These are phyloP conservation scores for Metschnikowia borealis DNA, from an alignment of 805 yeast species.

Conservation along the genomic window DNA sequence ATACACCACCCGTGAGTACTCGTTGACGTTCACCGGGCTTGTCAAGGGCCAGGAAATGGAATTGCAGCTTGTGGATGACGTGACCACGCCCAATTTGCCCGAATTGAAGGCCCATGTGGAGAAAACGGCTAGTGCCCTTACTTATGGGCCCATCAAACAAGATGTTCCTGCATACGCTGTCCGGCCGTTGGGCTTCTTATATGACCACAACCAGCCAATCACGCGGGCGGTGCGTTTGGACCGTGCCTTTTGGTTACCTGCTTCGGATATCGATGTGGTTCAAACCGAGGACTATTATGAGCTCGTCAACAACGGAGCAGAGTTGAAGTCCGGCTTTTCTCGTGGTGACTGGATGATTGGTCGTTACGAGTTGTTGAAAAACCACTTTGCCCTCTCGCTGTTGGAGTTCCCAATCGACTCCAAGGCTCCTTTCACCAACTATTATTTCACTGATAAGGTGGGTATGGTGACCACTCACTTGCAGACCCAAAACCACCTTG, in stretches of 20 bases:
- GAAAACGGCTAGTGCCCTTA: constrained; percentile 36
- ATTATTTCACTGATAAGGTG: constrained; percentile 82
- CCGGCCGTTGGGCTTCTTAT: constrained; percentile 53
- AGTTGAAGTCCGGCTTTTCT: constrained; percentile 65
- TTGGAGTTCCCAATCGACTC: constrained; percentile 51
- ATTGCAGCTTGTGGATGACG: constrained; percentile 20
- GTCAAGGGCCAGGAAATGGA: constrained; percentile 45
- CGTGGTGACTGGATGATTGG: constrained; percentile 73
- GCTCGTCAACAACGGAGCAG: constrained; percentile 70
- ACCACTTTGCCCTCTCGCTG: constrained; percentile 57
- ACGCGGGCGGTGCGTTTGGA: constrained; percentile 54
- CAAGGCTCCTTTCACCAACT: constrained; percentile 39
- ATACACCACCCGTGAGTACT: constrained; percentile 52
- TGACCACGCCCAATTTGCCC: constrained; percentile 22
- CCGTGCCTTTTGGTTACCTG: constrained; percentile 87
- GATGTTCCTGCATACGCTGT: constrained; percentile 44
- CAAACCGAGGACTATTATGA: constrained; percentile 84
- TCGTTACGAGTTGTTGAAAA: constrained; percentile 42
- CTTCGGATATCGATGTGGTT: constrained; percentile 63
- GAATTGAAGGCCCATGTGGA: constrained; percentile 34
- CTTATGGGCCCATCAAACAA: constrained; percentile 51
- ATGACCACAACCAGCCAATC: constrained; percentile 63
- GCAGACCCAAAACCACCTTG: constrained; percentile 40
- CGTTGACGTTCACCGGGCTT: constrained; percentile 43
- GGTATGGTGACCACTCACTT: constrained; percentile 87